phyloP scores from a whole-genome alignment of 108 stramenopile genomes.

The Skeletonema costatum region DNA sequence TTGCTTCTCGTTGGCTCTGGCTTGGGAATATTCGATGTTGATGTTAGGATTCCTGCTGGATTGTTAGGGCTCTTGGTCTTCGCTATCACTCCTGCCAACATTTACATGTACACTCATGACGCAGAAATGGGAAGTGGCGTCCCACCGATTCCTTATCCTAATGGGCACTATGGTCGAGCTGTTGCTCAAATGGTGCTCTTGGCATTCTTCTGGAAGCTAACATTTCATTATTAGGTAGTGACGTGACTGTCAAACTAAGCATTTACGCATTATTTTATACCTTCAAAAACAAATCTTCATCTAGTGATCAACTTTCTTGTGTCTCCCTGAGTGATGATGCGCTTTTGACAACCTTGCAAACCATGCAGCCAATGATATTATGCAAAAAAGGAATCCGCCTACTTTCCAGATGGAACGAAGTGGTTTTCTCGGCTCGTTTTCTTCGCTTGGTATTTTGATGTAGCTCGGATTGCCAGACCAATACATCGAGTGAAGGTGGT shows the following conservation, averaged over 20 bases:
- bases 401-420: background rate
- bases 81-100: constrained; percentile 87
- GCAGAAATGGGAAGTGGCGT: constrained; percentile 62
- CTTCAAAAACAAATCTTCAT: background rate
- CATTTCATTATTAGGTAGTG: constrained; percentile 52
- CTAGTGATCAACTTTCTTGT: constrained; percentile 1
- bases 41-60: constrained; percentile 54
- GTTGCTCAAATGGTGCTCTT: constrained; percentile 73
- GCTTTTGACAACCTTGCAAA: background rate
- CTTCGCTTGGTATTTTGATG: constrained; percentile 18
- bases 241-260: background rate
- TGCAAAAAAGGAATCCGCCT: background rate
- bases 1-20: constrained; percentile 55
- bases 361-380: background rate
- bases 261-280: background rate
- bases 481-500: constrained; percentile 17
- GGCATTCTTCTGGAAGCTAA: constrained; percentile 75
- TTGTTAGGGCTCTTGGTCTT: constrained; percentile 67
- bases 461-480: constrained; percentile 48
- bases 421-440: background rate
- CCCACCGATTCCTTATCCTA: constrained; percentile 66
- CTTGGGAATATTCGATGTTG: constrained; percentile 25
- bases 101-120: constrained; percentile 92
- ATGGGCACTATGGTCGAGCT: constrained; percentile 69
- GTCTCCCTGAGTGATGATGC: background rate